Percentiles rank a stretch among this genome's conserved stretches.
Evolutionary conservation across 495 filamentous ascomycete species (phyloP).

Genomic region (Tuber brumale): DNA sequence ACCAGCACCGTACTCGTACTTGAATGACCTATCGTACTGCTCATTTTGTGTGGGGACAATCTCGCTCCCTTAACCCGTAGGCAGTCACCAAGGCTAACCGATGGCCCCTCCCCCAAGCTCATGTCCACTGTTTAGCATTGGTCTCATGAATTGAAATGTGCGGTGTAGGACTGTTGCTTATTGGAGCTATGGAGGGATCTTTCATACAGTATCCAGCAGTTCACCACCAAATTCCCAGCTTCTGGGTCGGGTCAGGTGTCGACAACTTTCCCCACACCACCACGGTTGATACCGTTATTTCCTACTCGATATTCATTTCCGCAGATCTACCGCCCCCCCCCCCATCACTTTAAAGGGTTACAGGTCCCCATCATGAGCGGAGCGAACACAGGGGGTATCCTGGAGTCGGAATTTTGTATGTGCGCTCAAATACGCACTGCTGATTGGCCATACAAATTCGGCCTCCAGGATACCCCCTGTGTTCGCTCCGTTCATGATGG

Average conservation of each 20-base stretch:
- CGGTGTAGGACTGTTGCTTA: not conserved
- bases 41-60: not conserved
- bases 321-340: not conserved
- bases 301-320: not conserved
- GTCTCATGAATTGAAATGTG: not conserved
- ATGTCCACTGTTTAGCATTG: not conserved
- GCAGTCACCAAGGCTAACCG: not conserved
- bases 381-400: too few species aligned
- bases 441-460: too few species aligned
- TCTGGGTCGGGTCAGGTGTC: not conserved
- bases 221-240: not conserved
- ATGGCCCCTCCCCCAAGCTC: not conserved
- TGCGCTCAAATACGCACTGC: too few species aligned
- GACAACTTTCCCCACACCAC: not conserved
- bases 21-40: not conserved
- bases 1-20: not conserved
- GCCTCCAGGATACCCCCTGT: too few species aligned
- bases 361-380: too few species aligned
- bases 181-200: not conserved
- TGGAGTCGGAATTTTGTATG: too few species aligned
- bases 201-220: not conserved
- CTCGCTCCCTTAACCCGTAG: not conserved
- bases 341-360: not conserved
- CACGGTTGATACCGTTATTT: not conserved
- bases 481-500: too few species aligned